Conservation (phyloP, 306 rosid genomes). For the Inga laurina region DNA sequence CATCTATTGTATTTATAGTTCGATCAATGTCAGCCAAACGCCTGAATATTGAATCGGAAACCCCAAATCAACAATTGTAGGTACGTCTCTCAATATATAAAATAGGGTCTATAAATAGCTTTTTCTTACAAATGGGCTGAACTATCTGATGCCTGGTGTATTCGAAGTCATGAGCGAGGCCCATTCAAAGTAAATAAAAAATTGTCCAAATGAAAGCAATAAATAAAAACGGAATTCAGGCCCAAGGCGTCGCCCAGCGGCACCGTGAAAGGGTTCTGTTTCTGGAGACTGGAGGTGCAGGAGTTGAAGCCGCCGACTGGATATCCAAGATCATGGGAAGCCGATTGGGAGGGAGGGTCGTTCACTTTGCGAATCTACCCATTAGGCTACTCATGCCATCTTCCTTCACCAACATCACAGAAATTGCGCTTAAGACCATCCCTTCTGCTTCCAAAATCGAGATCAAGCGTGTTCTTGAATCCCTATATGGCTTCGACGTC, state of each 20-base stretch:
- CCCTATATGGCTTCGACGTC: conserved; percentile 73
- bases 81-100: too few relatives aligned
- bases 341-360: conserved; percentile 62
- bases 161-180: neutral
- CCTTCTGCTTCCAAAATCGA: conserved; percentile 86
- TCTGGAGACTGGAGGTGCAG: neutral
- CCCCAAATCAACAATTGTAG: too few relatives aligned
- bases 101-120: too few relatives aligned
- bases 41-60: too few relatives aligned
- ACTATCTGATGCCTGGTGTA: neutral
- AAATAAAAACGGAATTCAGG: neutral
- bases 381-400: conserved; percentile 70
- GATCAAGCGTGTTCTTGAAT: conserved; percentile 68
- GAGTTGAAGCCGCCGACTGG: neutral
- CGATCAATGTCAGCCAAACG: too few relatives aligned
- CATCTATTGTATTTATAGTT: neutral
- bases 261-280: neutral
- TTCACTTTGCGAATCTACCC: conserved; percentile 64
- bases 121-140: neutral
- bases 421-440: conserved; percentile 74
- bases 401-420: conserved; percentile 52
- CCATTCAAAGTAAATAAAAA: neutral
- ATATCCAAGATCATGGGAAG: conserved; percentile 47
- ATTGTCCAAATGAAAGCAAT: neutral
- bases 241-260: neutral